These are phyloP conservation scores for Stereocaulon alpinum DNA, from an alignment of 495 filamentous ascomycete species.

Conservation along the genomic window DNA sequence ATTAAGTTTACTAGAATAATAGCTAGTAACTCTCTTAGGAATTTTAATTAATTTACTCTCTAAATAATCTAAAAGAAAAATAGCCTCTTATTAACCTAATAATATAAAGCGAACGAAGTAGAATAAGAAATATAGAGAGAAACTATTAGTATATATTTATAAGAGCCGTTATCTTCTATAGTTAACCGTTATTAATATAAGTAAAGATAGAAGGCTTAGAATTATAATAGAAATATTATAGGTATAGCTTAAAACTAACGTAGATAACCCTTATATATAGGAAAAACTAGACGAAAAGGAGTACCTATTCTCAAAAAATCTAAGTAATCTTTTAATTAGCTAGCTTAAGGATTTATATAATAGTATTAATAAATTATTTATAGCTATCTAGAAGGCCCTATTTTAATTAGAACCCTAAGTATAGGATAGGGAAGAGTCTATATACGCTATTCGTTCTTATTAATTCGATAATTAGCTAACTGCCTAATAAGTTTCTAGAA, in stretches of 20 bases:
- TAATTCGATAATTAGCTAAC: constrained; percentile 1
- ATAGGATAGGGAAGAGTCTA: too few relatives aligned
- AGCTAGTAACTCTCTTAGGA: neutral
- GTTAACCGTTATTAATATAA: constrained; percentile 3
- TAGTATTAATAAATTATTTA: constrained; percentile 1
- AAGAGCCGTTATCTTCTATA: constrained; percentile 10
- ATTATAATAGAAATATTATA: too few relatives aligned
- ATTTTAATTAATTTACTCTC: neutral
- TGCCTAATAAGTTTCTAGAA: constrained; percentile 3
- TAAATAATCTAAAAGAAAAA: constrained; percentile 1
- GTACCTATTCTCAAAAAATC: constrained; percentile 7
- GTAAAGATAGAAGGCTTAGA: constrained; percentile 1
- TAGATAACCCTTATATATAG: constrained; percentile 9
- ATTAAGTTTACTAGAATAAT: neutral
- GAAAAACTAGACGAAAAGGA: constrained; percentile 11
- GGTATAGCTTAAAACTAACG: neutral
- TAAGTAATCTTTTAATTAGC: constrained; percentile 9
- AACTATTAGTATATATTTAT: constrained; percentile 15
- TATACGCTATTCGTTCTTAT: neutral
- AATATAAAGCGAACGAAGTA: constrained; percentile 17
- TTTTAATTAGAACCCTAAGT: too few relatives aligned
- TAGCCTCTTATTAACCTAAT: constrained; percentile 9
- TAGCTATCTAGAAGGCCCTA: neutral
- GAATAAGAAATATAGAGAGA: constrained; percentile 19
- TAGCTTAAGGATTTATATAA: constrained; percentile 8